Percentiles rank a stretch among this genome's conserved stretches.
Conservation (phyloP, 148 eudicot genomes). For the Vaccinium macrocarpon region DNA sequence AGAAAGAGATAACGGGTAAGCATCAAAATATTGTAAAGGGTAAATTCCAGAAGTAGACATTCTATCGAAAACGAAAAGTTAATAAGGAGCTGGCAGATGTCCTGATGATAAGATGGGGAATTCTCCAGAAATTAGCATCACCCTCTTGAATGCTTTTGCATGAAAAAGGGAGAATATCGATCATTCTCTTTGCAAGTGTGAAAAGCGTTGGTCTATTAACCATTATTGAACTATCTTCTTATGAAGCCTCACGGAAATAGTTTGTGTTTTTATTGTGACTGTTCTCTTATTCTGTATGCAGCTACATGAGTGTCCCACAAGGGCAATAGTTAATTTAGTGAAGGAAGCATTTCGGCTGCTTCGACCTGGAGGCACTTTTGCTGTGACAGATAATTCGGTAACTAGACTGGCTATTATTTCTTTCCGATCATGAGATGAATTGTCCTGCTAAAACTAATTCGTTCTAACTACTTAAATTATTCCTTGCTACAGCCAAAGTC, state of each 20-base stretch:
- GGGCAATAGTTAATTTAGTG: constrained; percentile 69
- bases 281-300: constrained; percentile 23
- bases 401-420: neutral
- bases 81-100: neutral
- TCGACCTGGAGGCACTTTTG: constrained; percentile 91
- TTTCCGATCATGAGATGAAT: neutral
- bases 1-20: neutral
- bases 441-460: neutral
- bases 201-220: neutral
- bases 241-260: neutral
- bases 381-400: constrained; percentile 90
- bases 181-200: neutral
- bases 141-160: neutral
- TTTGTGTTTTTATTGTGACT: constrained; percentile 9
- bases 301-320: constrained; percentile 94
- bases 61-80: neutral
- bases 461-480: constrained; percentile 5
- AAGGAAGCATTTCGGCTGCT: constrained; percentile 88
- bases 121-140: neutral
- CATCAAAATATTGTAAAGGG: neutral
- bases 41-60: neutral
- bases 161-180: neutral
- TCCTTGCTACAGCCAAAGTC: constrained; percentile 78
- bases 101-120: constrained; percentile 3
- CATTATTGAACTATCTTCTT: neutral